phyloP scores from a whole-genome alignment of 352 stramenopile genomes.

The Pythium phragmiticola region DNA sequence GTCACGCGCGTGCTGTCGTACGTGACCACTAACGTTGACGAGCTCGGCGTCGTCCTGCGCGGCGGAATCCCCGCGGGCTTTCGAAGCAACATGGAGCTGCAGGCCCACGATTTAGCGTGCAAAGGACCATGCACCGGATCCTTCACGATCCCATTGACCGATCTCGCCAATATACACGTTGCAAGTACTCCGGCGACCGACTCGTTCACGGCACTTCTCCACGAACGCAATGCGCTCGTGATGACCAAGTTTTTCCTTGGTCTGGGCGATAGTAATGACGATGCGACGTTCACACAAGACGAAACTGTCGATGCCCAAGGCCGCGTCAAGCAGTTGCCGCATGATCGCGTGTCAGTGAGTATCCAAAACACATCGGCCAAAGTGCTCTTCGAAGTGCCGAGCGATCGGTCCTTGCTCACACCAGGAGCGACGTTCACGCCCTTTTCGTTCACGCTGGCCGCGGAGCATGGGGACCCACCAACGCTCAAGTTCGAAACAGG shows the following conservation, averaged over 20 bases:
- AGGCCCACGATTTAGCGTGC: constrained; percentile 54
- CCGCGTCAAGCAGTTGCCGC: constrained; percentile 21
- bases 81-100: constrained; percentile 48
- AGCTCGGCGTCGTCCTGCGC: constrained; percentile 57
- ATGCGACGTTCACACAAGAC: constrained; percentile 8
- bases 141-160: constrained; percentile 56
- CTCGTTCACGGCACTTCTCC: constrained; percentile 34
- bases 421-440: constrained; percentile 44
- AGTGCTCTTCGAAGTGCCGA: constrained; percentile 66
- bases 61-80: constrained; percentile 55
- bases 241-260: constrained; percentile 53
- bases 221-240: constrained; percentile 61
- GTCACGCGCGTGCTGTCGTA: constrained; percentile 50
- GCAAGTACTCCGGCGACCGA: background rate
- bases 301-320: background rate
- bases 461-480: constrained; percentile 39
- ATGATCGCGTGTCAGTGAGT: constrained; percentile 52
- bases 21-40: constrained; percentile 61
- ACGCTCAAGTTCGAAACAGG: constrained; percentile 57
- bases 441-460: constrained; percentile 53
- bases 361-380: constrained; percentile 60
- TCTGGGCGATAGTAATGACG: constrained; percentile 6
- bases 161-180: constrained; percentile 28
- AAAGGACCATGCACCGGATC: constrained; percentile 65
- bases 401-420: constrained; percentile 36